phyloP scores from a whole-genome alignment of 1,284 basidiomycete species.

The Neolentinus lepideus region DNA sequence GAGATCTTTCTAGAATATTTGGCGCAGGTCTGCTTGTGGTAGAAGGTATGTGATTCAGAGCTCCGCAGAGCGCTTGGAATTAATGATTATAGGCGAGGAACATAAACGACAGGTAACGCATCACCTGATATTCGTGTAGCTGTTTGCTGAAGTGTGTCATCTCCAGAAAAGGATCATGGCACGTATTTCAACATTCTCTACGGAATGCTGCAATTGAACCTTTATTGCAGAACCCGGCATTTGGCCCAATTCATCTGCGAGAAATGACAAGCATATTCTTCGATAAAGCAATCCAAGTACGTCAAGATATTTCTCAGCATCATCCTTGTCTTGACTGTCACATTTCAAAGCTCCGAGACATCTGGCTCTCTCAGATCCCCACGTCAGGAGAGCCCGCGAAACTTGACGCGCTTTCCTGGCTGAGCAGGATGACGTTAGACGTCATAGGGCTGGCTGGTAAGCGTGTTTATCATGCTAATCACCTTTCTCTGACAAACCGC shows the following conservation, averaged over 20 bases:
- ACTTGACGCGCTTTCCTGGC: conserved; percentile 34
- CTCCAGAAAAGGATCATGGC: neutral
- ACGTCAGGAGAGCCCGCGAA: conserved; percentile 1
- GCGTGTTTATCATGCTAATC: neutral
- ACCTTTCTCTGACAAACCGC: neutral
- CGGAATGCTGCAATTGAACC: conserved; percentile 5
- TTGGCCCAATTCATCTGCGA: conserved; percentile 11
- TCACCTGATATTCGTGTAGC: too few relatives aligned
- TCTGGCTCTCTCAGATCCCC: conserved; percentile 1
- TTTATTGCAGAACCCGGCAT: conserved; percentile 14
- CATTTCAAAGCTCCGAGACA: neutral
- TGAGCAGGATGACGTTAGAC: conserved; percentile 40
- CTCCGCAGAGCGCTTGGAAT: too few relatives aligned
- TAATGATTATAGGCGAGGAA: neutral
- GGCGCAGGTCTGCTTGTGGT: neutral
- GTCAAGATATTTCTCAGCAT: neutral
- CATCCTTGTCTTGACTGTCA: neutral
- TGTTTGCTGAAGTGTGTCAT: too few relatives aligned
- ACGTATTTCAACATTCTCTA: neutral
- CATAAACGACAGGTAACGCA: neutral
- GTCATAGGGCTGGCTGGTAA: conserved; percentile 42
- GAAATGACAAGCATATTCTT: conserved; percentile 3
- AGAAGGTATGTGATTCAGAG: conserved; percentile 17
- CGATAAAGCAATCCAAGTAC: conserved; percentile 1
- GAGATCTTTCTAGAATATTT: neutral